These are phyloP conservation scores for Starmerella ratchasimensis DNA, from an alignment of 805 yeast species.

Conservation along the genomic window DNA sequence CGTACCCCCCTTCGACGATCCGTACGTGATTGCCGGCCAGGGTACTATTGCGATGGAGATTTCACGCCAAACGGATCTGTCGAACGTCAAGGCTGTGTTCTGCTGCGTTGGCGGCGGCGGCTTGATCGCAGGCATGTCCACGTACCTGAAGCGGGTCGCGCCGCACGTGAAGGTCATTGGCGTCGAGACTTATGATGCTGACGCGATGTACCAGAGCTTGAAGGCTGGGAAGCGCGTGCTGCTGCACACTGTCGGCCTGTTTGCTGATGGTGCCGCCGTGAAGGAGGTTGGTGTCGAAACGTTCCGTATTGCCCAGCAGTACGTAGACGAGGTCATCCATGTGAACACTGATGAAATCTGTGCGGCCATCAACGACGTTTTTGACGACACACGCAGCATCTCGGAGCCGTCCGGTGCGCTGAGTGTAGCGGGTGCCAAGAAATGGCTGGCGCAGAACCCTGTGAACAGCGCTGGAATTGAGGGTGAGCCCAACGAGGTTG, in stretches of 20 bases:
- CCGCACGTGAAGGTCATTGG: conserved; percentile 96
- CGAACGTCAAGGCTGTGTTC: conserved; percentile 72
- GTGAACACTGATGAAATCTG: conserved; percentile 87
- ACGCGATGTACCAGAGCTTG: conserved; percentile 70
- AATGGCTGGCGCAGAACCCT: conserved; percentile 45
- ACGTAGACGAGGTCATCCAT: conserved; percentile 76
- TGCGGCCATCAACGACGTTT: conserved; percentile 94
- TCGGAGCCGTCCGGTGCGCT: conserved; percentile 97
- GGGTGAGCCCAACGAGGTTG: conserved; percentile 56
- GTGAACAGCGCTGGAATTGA: conserved; percentile 35
- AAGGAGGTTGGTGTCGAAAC: conserved; percentile 81
- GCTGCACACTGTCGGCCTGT: conserved; percentile 71
- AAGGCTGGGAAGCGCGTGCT: conserved; percentile 39
- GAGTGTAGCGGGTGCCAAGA: conserved; percentile 86
- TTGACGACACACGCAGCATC: conserved; percentile 86
- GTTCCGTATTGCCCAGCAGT: conserved; percentile 59
- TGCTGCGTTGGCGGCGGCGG: conserved; percentile 98
- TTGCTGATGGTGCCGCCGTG: conserved; percentile 98
- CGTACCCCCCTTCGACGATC: conserved; percentile 98
- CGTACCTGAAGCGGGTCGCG: conserved; percentile 84
- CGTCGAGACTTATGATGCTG: conserved; percentile 92
- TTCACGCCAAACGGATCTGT: conserved; percentile 68
- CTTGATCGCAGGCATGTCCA: conserved; percentile 74
- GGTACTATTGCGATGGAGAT: conserved; percentile 94
- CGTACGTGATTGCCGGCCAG: conserved; percentile 96